These are phyloP conservation scores for Penicillium fimorum DNA, from an alignment of 495 filamentous ascomycete genomes.

Conservation along the genomic window DNA sequence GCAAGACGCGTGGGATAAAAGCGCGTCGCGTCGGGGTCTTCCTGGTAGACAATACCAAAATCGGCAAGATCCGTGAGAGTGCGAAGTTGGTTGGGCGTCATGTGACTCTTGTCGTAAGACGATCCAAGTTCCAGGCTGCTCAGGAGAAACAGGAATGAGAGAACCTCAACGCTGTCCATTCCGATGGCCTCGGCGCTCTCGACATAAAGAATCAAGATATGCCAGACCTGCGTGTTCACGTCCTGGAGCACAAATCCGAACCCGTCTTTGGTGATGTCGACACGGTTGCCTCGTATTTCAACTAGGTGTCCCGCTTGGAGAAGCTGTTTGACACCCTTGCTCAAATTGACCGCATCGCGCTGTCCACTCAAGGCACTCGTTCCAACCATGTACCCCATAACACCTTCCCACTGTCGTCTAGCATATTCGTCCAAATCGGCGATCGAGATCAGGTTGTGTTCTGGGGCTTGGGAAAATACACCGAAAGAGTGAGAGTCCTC, in stretches of 20 bases:
- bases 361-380: constrained; percentile 54
- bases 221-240: constrained; percentile 95
- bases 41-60: constrained; percentile 86
- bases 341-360: constrained; percentile 54
- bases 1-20: constrained; percentile 95
- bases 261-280: constrained; percentile 81
- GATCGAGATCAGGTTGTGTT: constrained; percentile 58
- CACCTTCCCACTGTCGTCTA: constrained; percentile 87
- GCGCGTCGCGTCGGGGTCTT: constrained; percentile 53
- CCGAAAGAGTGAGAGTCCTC: constrained; percentile 87
- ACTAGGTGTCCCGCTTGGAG: constrained; percentile 79
- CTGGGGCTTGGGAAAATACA: constrained; percentile 65
- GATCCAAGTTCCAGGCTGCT: constrained; percentile 87
- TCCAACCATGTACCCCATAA: constrained; percentile 91
- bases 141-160: constrained; percentile 95
- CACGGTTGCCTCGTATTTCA: constrained; percentile 54
- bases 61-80: constrained; percentile 85
- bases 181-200: constrained; percentile 74
- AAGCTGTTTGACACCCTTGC: constrained; percentile 76
- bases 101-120: constrained; percentile 75
- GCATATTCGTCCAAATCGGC: constrained; percentile 83
- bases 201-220: constrained; percentile 87
- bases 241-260: constrained; percentile 95
- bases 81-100: constrained; percentile 75
- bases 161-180: constrained; percentile 87